Evolutionary conservation across 148 eudicot genomes (phyloP).

Genomic region (Persicaria tinctoria): DNA sequence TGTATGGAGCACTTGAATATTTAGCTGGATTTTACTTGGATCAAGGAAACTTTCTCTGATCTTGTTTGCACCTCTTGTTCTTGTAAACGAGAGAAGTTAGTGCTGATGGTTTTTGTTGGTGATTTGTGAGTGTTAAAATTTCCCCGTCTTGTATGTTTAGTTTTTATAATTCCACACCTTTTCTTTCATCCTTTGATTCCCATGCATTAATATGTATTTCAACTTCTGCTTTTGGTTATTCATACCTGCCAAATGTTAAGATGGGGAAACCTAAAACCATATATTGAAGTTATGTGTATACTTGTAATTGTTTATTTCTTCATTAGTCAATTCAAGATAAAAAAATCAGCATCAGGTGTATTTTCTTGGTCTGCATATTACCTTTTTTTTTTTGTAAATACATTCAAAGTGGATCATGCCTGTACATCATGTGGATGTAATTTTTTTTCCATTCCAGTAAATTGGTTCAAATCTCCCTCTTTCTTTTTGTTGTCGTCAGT

Average conservation of each 20-base stretch:
- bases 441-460: background rate
- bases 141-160: background rate
- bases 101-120: background rate
- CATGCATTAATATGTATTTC: background rate
- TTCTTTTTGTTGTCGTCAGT: background rate
- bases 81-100: background rate
- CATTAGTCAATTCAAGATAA: background rate
- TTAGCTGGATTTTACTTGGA: background rate
- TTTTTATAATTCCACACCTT: background rate
- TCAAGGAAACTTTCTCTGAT: background rate
- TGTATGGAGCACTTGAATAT: background rate
- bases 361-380: background rate
- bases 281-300: background rate
- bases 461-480: background rate
- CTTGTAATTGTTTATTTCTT: background rate
- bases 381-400: background rate
- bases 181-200: background rate
- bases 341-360: background rate
- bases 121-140: background rate
- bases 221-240: background rate
- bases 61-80: slow-evolving; percentile 2
- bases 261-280: background rate
- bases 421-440: background rate
- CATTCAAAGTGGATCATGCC: background rate
- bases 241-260: background rate